These are phyloP conservation scores for Pilatotrama ljubarskyi DNA, from an alignment of 768 basidiomycete species.

Conservation along the genomic window DNA sequence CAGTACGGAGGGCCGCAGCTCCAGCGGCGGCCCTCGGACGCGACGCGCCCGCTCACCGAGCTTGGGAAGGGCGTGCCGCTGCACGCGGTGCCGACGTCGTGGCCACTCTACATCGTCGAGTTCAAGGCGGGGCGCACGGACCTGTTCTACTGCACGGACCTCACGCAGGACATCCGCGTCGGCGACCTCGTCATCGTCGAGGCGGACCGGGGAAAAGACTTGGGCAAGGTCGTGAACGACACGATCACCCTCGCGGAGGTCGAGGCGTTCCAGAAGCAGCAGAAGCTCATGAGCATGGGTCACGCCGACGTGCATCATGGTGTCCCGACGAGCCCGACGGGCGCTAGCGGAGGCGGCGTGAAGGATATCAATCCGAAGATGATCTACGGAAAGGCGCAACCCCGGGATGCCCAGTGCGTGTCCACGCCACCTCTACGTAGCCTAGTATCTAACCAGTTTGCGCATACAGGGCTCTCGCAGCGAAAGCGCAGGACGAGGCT, in stretches of 20 bases:
- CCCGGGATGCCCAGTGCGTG: slow-evolving; percentile 78
- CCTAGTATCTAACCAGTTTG: slow-evolving; percentile 6
- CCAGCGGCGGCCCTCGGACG: slow-evolving; percentile 44
- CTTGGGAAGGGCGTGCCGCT: slow-evolving; percentile 91
- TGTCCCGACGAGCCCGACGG: slow-evolving; percentile 52
- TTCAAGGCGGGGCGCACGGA: slow-evolving; percentile 98
- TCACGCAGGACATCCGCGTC: slow-evolving; percentile 61
- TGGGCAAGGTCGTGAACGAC: slow-evolving; percentile 91
- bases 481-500: slow-evolving; percentile 87
- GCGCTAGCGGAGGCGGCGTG: slow-evolving; percentile 50
- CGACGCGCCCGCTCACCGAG: slow-evolving; percentile 43
- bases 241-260: slow-evolving; percentile 88
- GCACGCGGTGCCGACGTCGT: slow-evolving; percentile 75
- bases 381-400: slow-evolving; percentile 87
- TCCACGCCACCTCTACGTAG: slow-evolving; percentile 9
- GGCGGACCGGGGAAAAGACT: slow-evolving; percentile 90
- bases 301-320: slow-evolving; percentile 31
- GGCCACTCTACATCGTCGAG: slow-evolving; percentile 94
- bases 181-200: slow-evolving; percentile 97
- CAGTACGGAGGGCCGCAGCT: slow-evolving; percentile 20
- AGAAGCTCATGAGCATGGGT: slow-evolving; percentile 47
- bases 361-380: slow-evolving; percentile 97
- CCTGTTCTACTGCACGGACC: slow-evolving; percentile 86
- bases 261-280: slow-evolving; percentile 84
- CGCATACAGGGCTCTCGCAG: slow-evolving; percentile 58